phyloP scores from a whole-genome alignment of 306 rosid species.

The Ammopiptanthus mongolicus region DNA sequence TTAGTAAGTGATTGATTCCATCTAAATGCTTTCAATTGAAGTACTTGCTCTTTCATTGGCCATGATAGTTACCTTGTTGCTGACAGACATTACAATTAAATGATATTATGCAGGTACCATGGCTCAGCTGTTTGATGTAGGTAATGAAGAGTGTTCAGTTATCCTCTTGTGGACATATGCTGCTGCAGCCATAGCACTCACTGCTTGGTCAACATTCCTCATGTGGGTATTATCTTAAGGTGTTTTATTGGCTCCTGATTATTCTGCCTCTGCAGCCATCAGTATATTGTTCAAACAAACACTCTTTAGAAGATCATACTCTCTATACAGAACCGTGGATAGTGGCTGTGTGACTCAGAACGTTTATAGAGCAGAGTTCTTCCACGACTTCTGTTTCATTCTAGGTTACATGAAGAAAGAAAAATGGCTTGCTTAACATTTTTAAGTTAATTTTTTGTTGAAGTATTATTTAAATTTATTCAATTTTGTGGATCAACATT shows the following conservation, averaged over 20 bases:
- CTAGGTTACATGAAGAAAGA: background rate
- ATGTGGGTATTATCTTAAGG: slow-evolving; percentile 54
- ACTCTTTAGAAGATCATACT: background rate
- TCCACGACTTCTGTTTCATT: background rate
- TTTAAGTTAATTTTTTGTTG: background rate
- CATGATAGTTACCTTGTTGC: background rate
- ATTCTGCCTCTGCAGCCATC: background rate
- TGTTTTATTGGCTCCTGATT: background rate
- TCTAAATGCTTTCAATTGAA: background rate
- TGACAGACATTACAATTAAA: background rate
- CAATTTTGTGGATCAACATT: too few species aligned
- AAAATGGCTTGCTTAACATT: slow-evolving; percentile 1
- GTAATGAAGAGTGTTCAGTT: slow-evolving; percentile 86
- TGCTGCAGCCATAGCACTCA: slow-evolving; percentile 63
- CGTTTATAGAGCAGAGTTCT: background rate
- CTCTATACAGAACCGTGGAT: background rate
- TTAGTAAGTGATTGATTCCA: slow-evolving; percentile 41
- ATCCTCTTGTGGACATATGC: slow-evolving; percentile 73
- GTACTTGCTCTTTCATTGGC: background rate
- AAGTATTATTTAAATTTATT: too few species aligned
- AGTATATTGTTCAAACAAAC: background rate
- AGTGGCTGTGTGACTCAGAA: background rate
- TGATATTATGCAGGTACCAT: slow-evolving; percentile 56
- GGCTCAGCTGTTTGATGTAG: slow-evolving; percentile 81
- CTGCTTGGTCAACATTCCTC: slow-evolving; percentile 76